Evolutionary conservation across 176 grass and related monocot genomes (phyloP).

Genomic region (Oryza officinalis): DNA sequence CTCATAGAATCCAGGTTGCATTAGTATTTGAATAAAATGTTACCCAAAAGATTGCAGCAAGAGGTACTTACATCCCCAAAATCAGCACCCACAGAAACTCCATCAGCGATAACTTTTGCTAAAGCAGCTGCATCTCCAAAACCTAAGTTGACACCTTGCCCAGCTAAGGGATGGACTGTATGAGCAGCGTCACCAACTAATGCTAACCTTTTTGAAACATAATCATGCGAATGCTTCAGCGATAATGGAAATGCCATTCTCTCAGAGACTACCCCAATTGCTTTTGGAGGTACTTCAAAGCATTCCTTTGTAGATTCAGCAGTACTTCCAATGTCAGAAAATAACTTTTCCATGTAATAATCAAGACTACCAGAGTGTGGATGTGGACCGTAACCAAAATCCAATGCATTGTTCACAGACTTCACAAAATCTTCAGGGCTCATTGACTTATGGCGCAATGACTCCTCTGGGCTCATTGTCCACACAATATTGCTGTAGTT

Average conservation of each 20-base stretch:
- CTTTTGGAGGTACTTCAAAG: conserved; percentile 87
- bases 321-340: conserved; percentile 45
- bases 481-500: conserved; percentile 98
- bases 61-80: conserved; percentile 65
- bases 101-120: conserved; percentile 71
- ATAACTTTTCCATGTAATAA: conserved; percentile 64
- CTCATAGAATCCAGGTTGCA: neutral
- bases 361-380: conserved; percentile 57
- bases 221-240: conserved; percentile 77
- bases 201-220: conserved; percentile 65
- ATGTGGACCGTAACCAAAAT: conserved; percentile 78
- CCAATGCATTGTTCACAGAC: conserved; percentile 73
- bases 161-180: conserved; percentile 87
- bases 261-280: conserved; percentile 58
- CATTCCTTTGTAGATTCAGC: conserved; percentile 67
- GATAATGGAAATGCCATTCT: conserved; percentile 86
- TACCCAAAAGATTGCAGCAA: neutral
- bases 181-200: conserved; percentile 92
- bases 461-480: conserved; percentile 88
- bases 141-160: conserved; percentile 94
- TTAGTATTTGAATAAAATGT: neutral
- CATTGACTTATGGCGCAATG: conserved; percentile 66
- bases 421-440: conserved; percentile 74
- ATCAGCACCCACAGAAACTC: conserved; percentile 63
- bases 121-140: conserved; percentile 82